Evolutionary conservation across 495 filamentous ascomycete genomes (phyloP), one percentile per base, ranked within the genome.

Genomic region (Penicillium macrosclerotiorum): DNA sequence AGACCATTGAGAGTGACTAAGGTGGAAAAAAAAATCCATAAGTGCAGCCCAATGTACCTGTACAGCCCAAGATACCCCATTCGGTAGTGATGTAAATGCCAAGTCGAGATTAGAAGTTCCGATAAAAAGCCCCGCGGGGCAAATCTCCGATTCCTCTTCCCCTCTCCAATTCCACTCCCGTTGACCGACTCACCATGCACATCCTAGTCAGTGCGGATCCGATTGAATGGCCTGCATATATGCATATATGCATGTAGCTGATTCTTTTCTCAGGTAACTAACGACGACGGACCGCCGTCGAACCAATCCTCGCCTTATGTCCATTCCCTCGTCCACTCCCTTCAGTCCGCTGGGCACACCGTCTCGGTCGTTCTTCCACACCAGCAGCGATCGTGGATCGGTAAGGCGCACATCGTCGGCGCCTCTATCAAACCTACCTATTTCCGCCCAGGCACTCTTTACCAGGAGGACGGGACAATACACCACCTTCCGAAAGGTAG

Each of bases 251-350:
- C 38, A 18, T 22, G 5, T 37, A 7, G n/a, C 41, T 46, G 35
- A 47, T n/a, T 56, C 66, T 72, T 47, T 60, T 63, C 58, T 50
- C 76, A 89, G 85, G 76, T 91, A 19, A 80, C 80, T 18, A 98
- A 98, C 76, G 93, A 98, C 71, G 93, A 98, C 74, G 93, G 93
- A 14, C 93, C 93, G 30, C 93, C 93, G 52, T 94, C 88, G 23
- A 80, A 86, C 39, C 80, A 89, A 60, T 92, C 90, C 24, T 95
- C 90, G 2, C 93, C 93, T 3, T 97, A 98, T 58, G 79, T 96
- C 49, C 90, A 94, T 71, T 83, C 86, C 25, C 83, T 95, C 56
- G 82, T 96, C 11, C 72, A 80, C 26, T 77, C 83, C 17, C 84
- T 98, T 27, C 88, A 93, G 67, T 56, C 69, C 23, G 80, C 81